Evolutionary conservation across 805 yeast genomes (phyloP).

Genomic region (Nakazawaea siamensis): DNA sequence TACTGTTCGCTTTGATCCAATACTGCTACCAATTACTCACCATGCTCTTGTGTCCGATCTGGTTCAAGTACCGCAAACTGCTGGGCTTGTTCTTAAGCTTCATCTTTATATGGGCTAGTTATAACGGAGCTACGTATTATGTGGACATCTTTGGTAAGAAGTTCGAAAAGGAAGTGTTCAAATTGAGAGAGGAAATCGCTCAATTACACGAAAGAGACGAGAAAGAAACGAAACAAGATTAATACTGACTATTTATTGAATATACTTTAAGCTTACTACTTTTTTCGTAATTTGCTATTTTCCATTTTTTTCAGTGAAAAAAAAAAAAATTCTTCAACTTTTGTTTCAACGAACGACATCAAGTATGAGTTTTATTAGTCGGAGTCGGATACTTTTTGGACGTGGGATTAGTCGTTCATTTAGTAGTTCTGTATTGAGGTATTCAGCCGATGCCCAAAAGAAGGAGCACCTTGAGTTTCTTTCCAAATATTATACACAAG

Average conservation of each 20-base stretch:
- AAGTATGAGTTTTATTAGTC: no score
- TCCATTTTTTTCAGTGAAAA: no score
- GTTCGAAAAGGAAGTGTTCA: constrained; percentile 76
- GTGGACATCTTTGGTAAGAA: constrained; percentile 87
- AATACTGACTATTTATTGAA: no score
- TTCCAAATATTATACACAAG: constrained; percentile 73
- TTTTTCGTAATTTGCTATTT: no score
- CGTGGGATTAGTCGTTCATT: no score
- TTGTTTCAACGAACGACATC: no score
- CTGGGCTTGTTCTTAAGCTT: constrained; percentile 60
- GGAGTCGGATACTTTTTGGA: no score
- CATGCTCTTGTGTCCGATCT: constrained; percentile 85
- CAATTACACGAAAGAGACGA: constrained; percentile 22
- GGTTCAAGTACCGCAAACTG: constrained; percentile 63
- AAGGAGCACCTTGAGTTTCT: constrained; percentile 45
- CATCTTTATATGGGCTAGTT: constrained; percentile 75
- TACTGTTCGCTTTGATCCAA: constrained; percentile 81
- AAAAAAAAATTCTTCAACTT: no score
- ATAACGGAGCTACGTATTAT: constrained; percentile 93
- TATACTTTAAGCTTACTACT: no score
- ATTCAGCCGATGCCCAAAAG: no score
- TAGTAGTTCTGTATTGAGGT: no score
- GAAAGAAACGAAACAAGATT: no score
- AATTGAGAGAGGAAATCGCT: constrained; percentile 63
- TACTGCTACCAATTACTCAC: constrained; percentile 80